Conservation (phyloP, 257 asterid genomes). For the Solanum lycopersicoides region DNA sequence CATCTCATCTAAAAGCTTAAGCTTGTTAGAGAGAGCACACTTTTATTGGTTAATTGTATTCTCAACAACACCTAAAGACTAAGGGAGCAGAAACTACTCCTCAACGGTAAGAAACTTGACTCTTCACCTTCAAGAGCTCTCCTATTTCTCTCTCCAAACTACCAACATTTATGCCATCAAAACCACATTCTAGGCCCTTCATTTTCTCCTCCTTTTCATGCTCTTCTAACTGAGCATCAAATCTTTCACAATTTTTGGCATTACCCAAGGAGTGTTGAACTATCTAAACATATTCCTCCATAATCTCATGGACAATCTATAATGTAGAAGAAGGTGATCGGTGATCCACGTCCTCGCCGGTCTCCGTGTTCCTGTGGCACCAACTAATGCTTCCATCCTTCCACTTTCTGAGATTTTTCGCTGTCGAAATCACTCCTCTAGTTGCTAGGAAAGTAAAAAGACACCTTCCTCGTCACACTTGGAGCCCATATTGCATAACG, state of each 20-base stretch:
- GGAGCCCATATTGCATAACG: background rate
- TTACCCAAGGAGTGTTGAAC: background rate
- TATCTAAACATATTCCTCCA: background rate
- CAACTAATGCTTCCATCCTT: background rate
- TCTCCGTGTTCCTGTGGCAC: background rate
- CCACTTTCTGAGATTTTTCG: background rate
- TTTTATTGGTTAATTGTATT: background rate
- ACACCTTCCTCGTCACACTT: background rate
- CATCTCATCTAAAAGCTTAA: background rate
- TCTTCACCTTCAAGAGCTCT: background rate
- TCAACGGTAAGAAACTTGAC: background rate
- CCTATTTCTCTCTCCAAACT: background rate
- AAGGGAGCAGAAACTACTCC: background rate
- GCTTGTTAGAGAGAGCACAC: background rate
- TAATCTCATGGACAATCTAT: background rate
- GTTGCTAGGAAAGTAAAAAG: background rate
- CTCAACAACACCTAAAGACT: background rate
- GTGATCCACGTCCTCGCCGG: background rate
- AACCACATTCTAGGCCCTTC: background rate
- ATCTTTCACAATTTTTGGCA: background rate
- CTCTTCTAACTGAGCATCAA: background rate
- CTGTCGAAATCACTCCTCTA: background rate
- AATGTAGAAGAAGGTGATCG: background rate
- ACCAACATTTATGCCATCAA: background rate
- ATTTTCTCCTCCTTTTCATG: background rate